Percentiles rank a stretch among this genome's conserved stretches.
Evolutionary conservation across 345 rosid species (phyloP).

Genomic region (Limnanthes douglasii): DNA sequence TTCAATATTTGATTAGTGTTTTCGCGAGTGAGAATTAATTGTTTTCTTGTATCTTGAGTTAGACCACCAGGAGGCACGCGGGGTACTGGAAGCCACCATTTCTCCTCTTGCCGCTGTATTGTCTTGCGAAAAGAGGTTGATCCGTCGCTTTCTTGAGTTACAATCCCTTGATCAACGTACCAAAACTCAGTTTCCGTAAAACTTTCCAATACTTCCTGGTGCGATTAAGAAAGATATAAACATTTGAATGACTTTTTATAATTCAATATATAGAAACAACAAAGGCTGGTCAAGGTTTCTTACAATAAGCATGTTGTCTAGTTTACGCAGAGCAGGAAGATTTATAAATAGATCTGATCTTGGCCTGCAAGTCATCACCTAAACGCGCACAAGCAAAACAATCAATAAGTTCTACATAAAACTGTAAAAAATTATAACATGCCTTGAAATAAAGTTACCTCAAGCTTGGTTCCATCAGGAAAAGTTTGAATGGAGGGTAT

Average conservation of each 20-base stretch:
- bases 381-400: slow-evolving; percentile 2
- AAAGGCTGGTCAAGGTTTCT: slow-evolving; percentile 12
- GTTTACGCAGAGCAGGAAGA: slow-evolving; percentile 77
- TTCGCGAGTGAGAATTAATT: slow-evolving; percentile 59
- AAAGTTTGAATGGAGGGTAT: slow-evolving; percentile 85
- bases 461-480: slow-evolving; percentile 80
- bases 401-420: not conserved
- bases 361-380: slow-evolving; percentile 95
- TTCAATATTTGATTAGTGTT: slow-evolving; percentile 77
- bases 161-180: slow-evolving; percentile 93
- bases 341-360: slow-evolving; percentile 79
- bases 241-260: not conserved
- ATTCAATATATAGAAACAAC: slow-evolving; percentile 2
- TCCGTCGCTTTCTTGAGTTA: slow-evolving; percentile 64
- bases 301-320: slow-evolving; percentile 92
- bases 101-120: slow-evolving; percentile 84
- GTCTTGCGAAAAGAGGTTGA: slow-evolving; percentile 69
- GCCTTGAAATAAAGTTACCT: slow-evolving; percentile 39
- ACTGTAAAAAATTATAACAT: not conserved
- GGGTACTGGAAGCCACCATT: slow-evolving; percentile 99
- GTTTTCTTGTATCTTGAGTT: slow-evolving; percentile 59
- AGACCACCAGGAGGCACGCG: slow-evolving; percentile 79
- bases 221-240: not conserved
- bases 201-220: slow-evolving; percentile 68
- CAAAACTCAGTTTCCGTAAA: slow-evolving; percentile 72